Evolutionary conservation across 2,329 filamentous ascomycete species (phyloP), one percentile per base, ranked within the genome.

Genomic region (Aspergillus sp.): DNA sequence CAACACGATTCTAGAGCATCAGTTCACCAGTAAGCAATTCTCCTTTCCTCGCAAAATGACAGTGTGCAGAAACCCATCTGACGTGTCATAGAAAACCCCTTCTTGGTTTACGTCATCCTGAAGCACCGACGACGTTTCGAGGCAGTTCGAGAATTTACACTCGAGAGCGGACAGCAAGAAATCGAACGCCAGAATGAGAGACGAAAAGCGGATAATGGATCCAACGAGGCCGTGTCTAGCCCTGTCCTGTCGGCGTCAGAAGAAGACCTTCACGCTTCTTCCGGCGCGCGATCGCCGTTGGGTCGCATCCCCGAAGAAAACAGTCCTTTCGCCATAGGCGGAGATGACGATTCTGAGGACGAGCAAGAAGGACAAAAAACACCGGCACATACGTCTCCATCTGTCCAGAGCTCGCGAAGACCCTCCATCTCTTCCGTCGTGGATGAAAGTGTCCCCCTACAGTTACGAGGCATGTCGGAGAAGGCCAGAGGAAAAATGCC

Each of bases 401-500:
- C 67, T 82, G 84, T 62, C 39, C 75, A 76, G 20, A 80, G 78
- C 18, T 85, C 84, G 18, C 84, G 87, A 42, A 85, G 89, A 22
- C 88, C 90, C 4, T 94, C 91, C 0, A 81, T 90, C 20, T 85
- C 86, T 29, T 85, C 84, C 0, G 86, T 85, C 0, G 78, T 85
- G 0, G 92, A 96, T 60, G 92, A 96, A 61, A 89, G 90, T 4
- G 86, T 96, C 10, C 92, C 92, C 14, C 83, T 87, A 20, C 93
- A 97, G 72, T 75, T 96, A 31, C 86, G 91, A 58, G 92, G 92
- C 56, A 96, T 98, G 91, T 97, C 94, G 20, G 95, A 98, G 76
- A 99, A 98, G 75, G 95, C 95, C 16, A 84, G 95, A 53, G 95
- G 95, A 7, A 99, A 99, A 76, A 92, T 96, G 87, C 95, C 94